phyloP scores from a whole-genome alignment of 139 green algal species.

The Chlorella sorokiniana region DNA sequence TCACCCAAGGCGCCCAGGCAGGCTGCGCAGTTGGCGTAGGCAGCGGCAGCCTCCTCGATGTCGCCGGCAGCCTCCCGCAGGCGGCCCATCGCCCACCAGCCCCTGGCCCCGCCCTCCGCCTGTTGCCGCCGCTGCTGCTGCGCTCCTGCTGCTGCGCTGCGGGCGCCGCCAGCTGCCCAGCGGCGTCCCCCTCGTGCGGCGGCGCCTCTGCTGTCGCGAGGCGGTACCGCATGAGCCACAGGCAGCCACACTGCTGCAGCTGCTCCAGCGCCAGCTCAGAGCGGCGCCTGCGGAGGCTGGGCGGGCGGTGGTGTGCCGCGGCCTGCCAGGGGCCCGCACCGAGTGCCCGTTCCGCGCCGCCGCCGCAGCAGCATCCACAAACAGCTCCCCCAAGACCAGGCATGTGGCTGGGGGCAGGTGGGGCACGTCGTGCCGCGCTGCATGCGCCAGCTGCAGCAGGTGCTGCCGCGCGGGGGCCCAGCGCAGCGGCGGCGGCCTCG shows the following conservation, averaged over 20 bases:
- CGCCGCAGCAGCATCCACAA: background rate
- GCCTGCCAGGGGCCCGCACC: background rate
- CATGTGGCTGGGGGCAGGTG: background rate
- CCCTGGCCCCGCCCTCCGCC: background rate
- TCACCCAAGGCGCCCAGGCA: background rate
- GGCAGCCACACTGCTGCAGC: constrained; percentile 5
- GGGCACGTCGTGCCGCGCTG: background rate
- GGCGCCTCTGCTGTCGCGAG: constrained; percentile 6
- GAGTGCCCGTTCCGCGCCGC: background rate
- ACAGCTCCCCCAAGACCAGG: constrained; percentile 26
- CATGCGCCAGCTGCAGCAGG: constrained; percentile 19
- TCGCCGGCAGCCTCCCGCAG: constrained; percentile 1
- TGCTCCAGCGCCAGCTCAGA: background rate
- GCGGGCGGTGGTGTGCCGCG: too few relatives aligned
- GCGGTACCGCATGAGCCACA: constrained; percentile 20
- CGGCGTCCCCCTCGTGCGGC: background rate
- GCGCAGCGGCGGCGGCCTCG: background rate
- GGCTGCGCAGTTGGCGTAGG: constrained; percentile 5
- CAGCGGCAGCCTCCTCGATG: background rate
- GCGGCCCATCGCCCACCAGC: constrained; percentile 19
- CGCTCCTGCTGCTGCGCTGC: background rate
- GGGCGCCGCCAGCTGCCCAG: background rate
- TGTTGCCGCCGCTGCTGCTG: background rate
- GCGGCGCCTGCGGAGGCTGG: background rate
- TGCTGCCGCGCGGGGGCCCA: background rate